A percentile compares a stretch with the other conserved stretches of the same genome.
phyloP scores from a whole-genome alignment of 2,329 filamentous ascomycete species.

The Zarea fungicola region DNA sequence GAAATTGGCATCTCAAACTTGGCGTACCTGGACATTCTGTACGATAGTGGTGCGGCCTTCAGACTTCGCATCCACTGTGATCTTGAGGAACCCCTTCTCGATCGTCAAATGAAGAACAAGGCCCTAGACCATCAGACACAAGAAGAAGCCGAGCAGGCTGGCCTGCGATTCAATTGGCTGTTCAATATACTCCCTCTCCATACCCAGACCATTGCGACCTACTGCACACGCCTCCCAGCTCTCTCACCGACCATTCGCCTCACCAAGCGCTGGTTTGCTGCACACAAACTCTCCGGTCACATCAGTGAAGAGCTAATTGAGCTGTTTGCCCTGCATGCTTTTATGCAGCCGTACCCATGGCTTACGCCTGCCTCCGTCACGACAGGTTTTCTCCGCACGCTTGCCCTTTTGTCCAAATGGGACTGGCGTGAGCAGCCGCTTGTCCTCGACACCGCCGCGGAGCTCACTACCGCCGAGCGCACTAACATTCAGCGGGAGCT shows the following conservation, averaged over 20 bases:
- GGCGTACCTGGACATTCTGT: conserved; percentile 76
- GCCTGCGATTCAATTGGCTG: conserved; percentile 65
- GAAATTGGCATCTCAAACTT: conserved; percentile 65
- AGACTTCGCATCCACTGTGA: conserved; percentile 86
- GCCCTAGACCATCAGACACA: conserved; percentile 58
- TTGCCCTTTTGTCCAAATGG: conserved; percentile 79
- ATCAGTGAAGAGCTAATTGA: conserved; percentile 79
- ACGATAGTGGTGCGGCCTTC: conserved; percentile 67
- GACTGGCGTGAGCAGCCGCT: conserved; percentile 85
- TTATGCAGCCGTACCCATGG: conserved; percentile 80
- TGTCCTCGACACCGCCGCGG: conserved; percentile 64
- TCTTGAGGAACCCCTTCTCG: conserved; percentile 73
- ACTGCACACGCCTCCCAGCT: conserved; percentile 73
- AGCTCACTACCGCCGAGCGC: conserved; percentile 57
- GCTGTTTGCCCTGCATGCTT: conserved; percentile 71
- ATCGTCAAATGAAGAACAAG: conserved; percentile 73
- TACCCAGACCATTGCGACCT: conserved; percentile 72
- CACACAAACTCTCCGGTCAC: conserved; percentile 73
- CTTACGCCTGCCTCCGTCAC: conserved; percentile 67
- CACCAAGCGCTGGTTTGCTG: conserved; percentile 82
- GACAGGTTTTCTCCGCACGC: conserved; percentile 74
- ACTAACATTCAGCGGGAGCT: conserved; percentile 64
- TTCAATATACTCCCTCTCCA: conserved; percentile 72
- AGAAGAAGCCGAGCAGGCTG: conserved; percentile 63
- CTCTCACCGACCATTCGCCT: conserved; percentile 80